These are phyloP conservation scores for Neurospora discreta DNA, from an alignment of 495 filamentous ascomycete genomes.

Conservation along the genomic window DNA sequence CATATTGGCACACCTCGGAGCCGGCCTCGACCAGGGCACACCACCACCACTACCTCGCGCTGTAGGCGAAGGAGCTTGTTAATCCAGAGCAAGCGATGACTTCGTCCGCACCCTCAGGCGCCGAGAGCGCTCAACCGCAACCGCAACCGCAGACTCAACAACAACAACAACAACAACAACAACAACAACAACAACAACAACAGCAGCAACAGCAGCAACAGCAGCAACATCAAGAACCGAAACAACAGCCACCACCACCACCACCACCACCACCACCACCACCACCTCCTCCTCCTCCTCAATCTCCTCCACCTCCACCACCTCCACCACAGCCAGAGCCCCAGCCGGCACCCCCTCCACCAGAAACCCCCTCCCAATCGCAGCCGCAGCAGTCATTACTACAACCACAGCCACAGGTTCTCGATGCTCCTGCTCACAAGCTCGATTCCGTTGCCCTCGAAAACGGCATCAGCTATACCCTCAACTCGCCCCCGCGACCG, in stretches of 20 bases:
- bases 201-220: not conserved
- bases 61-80: conserved; percentile 28
- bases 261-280: not conserved
- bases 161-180: not conserved
- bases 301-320: not conserved
- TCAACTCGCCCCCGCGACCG: conserved; percentile 22
- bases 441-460: not conserved
- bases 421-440: not conserved
- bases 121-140: conserved; percentile 2
- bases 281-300: not conserved
- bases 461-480: not conserved
- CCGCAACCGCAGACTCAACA: not conserved
- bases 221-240: not conserved
- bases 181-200: not conserved
- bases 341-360: not conserved
- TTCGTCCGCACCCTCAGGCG: conserved; percentile 21
- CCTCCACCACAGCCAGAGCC: not conserved
- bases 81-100: conserved; percentile 21
- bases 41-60: not conserved
- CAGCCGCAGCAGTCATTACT: not conserved
- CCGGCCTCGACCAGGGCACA: conserved; percentile 3
- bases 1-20: not conserved
- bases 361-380: not conserved
- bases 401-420: not conserved
- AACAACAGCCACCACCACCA: not conserved